Conservation (phyloP, 306 rosid species). For the Dryas octopetala region DNA sequence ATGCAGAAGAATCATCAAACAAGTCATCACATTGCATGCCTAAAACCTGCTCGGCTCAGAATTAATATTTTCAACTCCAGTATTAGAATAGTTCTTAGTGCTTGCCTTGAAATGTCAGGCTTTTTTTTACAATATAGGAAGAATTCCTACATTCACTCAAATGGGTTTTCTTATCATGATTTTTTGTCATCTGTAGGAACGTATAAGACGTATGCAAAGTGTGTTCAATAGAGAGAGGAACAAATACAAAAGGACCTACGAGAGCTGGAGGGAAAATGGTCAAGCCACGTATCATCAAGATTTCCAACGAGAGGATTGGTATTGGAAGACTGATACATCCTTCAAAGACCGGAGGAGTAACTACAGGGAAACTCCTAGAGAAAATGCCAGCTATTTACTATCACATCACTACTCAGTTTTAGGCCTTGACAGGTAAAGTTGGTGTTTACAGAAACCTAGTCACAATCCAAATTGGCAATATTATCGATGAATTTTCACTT, state of each 20-base stretch:
- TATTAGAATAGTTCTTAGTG: neutral
- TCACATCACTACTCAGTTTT: constrained; percentile 91
- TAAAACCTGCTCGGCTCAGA: neutral
- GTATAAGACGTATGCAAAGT: constrained; percentile 97
- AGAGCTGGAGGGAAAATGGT: constrained; percentile 82
- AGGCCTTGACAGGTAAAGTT: constrained; percentile 92
- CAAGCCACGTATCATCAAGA: constrained; percentile 64
- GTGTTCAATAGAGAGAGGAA: constrained; percentile 97
- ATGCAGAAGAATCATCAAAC: neutral
- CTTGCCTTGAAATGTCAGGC: neutral
- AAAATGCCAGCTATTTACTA: constrained; percentile 54
- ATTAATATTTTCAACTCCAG: neutral
- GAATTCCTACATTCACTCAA: neutral
- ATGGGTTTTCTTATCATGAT: neutral
- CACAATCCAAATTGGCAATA: neutral
- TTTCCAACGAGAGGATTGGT: constrained; percentile 95
- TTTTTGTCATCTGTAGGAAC: constrained; percentile 56
- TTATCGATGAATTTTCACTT: neutral
- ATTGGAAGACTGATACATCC: constrained; percentile 85
- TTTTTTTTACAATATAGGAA: neutral
- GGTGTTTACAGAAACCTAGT: neutral
- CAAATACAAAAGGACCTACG: constrained; percentile 66
- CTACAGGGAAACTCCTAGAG: constrained; percentile 66
- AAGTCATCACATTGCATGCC: neutral
- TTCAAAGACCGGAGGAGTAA: constrained; percentile 57